Conservation (phyloP, 2,329 filamentous ascomycete species). For the Penicillium sp. region DNA sequence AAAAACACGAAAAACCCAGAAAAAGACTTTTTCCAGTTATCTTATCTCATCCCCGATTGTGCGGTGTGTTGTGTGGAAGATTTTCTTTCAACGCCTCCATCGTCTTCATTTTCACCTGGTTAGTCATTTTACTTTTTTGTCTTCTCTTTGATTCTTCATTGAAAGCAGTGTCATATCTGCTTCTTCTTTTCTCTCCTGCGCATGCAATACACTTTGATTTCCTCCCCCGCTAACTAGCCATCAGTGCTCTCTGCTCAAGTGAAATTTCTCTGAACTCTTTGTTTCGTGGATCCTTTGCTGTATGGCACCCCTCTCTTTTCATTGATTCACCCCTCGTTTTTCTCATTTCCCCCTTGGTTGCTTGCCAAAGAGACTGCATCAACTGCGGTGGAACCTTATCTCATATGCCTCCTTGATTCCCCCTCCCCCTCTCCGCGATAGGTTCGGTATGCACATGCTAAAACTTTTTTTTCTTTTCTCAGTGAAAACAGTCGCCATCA, state of each 20-base stretch:
- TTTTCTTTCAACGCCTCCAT: slow-evolving; percentile 30
- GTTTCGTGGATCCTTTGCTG: slow-evolving; percentile 16
- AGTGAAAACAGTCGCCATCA: slow-evolving; percentile 69
- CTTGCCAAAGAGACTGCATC: slow-evolving; percentile 16
- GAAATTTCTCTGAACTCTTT: slow-evolving; percentile 17
- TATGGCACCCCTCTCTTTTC: slow-evolving; percentile 13
- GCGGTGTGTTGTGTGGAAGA: slow-evolving; percentile 35
- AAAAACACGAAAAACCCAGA: slow-evolving; percentile 46
- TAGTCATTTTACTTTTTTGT: slow-evolving; percentile 16
- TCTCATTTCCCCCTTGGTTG: slow-evolving; percentile 1
- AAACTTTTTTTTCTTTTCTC: slow-evolving; percentile 7
- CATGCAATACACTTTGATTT: neutral
- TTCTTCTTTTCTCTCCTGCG: neutral
- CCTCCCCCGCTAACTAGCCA: slow-evolving; percentile 6
- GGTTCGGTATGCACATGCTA: slow-evolving; percentile 15
- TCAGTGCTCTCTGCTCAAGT: slow-evolving; percentile 14
- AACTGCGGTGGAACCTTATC: slow-evolving; percentile 17
- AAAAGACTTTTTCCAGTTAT: slow-evolving; percentile 29
- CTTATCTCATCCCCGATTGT: slow-evolving; percentile 34
- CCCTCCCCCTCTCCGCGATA: slow-evolving; percentile 6
- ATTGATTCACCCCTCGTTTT: slow-evolving; percentile 5
- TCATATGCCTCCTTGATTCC: slow-evolving; percentile 11
- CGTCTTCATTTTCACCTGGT: slow-evolving; percentile 22
- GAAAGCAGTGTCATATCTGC: neutral
- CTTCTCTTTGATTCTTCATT: slow-evolving; percentile 3